A percentile compares a stretch with the other conserved stretches of the same genome.
Conservation (phyloP, 75 land plant genomes). For the Ceratopteris richardii region DNA sequence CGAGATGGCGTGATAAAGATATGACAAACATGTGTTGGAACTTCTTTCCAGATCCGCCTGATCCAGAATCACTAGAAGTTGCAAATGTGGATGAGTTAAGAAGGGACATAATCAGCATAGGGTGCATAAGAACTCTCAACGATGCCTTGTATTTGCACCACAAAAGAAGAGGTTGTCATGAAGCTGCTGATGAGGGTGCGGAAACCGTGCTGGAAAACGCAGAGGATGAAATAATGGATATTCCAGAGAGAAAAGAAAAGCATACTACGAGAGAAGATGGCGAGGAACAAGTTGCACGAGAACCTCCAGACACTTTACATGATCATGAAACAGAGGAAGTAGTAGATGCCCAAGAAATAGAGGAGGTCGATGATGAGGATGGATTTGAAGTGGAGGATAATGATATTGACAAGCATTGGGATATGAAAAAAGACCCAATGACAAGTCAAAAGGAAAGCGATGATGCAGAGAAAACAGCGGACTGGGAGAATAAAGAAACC, state of each 20-base stretch:
- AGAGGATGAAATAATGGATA: neutral
- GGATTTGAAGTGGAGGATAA: too few relatives aligned
- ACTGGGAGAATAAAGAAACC: too few relatives aligned
- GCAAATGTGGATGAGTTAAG: conserved; percentile 14
- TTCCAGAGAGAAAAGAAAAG: too few relatives aligned
- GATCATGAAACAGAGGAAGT: too few relatives aligned
- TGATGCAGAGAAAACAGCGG: too few relatives aligned
- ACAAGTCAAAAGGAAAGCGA: neutral
- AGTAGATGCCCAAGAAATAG: too few relatives aligned
- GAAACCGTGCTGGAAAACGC: neutral
- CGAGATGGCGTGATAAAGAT: conserved; percentile 63
- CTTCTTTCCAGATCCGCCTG: conserved; percentile 81
- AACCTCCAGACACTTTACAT: too few relatives aligned
- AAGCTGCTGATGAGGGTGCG: neutral
- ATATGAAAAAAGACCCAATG: neutral
- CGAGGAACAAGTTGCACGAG: too few relatives aligned
- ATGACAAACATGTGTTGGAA: conserved; percentile 81
- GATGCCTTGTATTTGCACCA: conserved; percentile 73
- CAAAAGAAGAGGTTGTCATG: conserved; percentile 45
- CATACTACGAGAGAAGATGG: too few relatives aligned
- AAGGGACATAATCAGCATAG: conserved; percentile 72
- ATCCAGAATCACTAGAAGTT: conserved; percentile 40
- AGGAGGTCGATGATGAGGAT: neutral
- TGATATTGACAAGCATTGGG: too few relatives aligned
- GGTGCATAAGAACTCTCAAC: conserved; percentile 58